Conservation (phyloP, 75 land plant species). For the Selaginella tamariscina region DNA sequence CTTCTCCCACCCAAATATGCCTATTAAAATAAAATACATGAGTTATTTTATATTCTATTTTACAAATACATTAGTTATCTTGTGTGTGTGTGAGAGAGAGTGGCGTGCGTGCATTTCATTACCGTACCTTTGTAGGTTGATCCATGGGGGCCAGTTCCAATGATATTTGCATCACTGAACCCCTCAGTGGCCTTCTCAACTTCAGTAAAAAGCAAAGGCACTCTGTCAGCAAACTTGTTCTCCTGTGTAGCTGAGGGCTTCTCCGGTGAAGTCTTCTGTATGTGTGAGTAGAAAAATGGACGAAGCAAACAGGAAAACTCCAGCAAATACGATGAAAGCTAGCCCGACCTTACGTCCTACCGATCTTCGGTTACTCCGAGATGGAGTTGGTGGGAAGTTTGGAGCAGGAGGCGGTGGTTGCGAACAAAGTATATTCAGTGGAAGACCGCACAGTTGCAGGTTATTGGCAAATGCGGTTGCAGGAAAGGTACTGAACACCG, state of each 20-base stretch:
- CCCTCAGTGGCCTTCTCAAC: constrained; percentile 8
- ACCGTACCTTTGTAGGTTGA: too few relatives aligned
- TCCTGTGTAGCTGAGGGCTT: background rate
- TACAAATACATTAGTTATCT: too few relatives aligned
- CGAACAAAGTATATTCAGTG: background rate
- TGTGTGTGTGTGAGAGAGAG: too few relatives aligned
- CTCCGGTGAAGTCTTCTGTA: background rate
- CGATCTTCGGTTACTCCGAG: background rate
- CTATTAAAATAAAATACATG: too few relatives aligned
- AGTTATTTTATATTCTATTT: too few relatives aligned
- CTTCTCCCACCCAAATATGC: background rate
- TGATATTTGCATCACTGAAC: background rate
- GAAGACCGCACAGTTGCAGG: background rate
- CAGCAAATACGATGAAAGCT: background rate
- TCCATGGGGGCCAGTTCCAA: background rate
- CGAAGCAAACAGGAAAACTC: background rate
- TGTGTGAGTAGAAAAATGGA: background rate
- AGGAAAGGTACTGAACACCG: background rate
- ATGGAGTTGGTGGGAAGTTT: background rate
- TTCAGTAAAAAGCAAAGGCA: background rate
- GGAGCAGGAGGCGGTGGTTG: background rate
- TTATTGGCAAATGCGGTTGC: background rate
- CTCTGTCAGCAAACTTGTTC: background rate
- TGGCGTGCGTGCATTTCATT: too few relatives aligned
- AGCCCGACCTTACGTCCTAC: background rate